Evolutionary conservation across 202 grass and related monocot genomes (phyloP), one percentile per base, ranked within the genome.

Genomic region (Tripidium arundinaceum): DNA sequence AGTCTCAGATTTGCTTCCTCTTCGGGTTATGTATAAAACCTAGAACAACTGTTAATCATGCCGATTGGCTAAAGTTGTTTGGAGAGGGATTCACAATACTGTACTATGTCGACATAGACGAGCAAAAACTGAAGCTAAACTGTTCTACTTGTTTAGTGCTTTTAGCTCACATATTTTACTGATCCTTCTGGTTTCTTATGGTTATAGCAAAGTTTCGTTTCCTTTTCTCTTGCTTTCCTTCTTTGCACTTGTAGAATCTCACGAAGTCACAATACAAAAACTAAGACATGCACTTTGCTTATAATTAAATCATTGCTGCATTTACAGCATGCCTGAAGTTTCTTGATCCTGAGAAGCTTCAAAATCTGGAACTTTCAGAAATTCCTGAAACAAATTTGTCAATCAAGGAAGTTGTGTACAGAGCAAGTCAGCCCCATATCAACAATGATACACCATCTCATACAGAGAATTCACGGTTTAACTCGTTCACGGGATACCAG

Each of bases 401-500:
- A n/a, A 45, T 77, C 31, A 89, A 91, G 67, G 76, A 70, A 87
- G 89, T 91, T 82, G 19, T 85, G 47, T 94, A 94, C 76, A 93
- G 60, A 90, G 87, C 88, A 62, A 58, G 72, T 54, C 62, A 77
- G 55, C 28, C 43, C 26, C 77, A 79, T 80, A 8, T 33, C 10
- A 59, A 65, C 75, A 84, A 83, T 66, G 81, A 83, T 75, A 59
- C 47, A 47, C 70, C 82, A 75, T 33, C 43, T 18, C 36, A 55
- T 28, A 57, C n/a, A 40, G 79, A 75, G 63, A 72, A 11, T 63
- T 55, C 84, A 80, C 86, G 92, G 43, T 98, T 94, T 85, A 94
- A 91, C 76, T 80, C 61, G 14, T 94, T 94, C 79, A 98, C 90
- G 11, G 95, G 90, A 86, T 93, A 91, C 80, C 95, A 90, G 77